Evolutionary conservation across 345 rosid species (phyloP).

Genomic region (Boechera retrofracta): DNA sequence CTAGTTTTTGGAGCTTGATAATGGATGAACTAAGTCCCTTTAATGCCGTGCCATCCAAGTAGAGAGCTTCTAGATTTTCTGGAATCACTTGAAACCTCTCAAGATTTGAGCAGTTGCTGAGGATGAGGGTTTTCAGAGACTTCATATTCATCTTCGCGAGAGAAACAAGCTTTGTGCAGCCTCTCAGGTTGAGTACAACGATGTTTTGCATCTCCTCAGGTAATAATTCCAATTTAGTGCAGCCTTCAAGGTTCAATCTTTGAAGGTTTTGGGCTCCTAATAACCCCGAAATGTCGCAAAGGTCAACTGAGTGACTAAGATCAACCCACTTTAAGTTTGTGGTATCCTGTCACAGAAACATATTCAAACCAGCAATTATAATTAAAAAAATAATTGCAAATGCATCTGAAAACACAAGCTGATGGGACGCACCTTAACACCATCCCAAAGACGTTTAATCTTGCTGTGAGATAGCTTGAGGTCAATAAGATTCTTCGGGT

Average conservation of each 20-base stretch:
- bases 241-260: slow-evolving; percentile 32
- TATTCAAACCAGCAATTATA: too few species aligned
- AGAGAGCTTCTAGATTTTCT: slow-evolving; percentile 1
- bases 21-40: slow-evolving; percentile 9
- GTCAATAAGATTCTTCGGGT: slow-evolving; percentile 27
- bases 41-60: slow-evolving; percentile 14
- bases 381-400: too few species aligned
- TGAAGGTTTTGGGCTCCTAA: slow-evolving; percentile 32
- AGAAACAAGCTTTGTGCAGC: slow-evolving; percentile 2
- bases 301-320: slow-evolving; percentile 21
- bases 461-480: slow-evolving; percentile 31
- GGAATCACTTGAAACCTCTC: slow-evolving; percentile 27
- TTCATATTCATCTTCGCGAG: background rate
- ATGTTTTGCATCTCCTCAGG: slow-evolving; percentile 9
- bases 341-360: slow-evolving; percentile 17
- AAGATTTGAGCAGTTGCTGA: slow-evolving; percentile 32
- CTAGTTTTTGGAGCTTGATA: background rate
- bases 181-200: slow-evolving; percentile 5
- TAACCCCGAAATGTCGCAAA: slow-evolving; percentile 32
- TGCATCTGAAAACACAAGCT: too few species aligned
- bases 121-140: slow-evolving; percentile 30
- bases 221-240: slow-evolving; percentile 15
- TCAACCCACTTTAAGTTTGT: slow-evolving; percentile 31
- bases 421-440: background rate
- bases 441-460: slow-evolving; percentile 40